Percentiles rank a stretch among this genome's conserved stretches.
phyloP scores from a whole-genome alignment of 768 basidiomycete genomes.

The Xerocomellus intermedius region DNA sequence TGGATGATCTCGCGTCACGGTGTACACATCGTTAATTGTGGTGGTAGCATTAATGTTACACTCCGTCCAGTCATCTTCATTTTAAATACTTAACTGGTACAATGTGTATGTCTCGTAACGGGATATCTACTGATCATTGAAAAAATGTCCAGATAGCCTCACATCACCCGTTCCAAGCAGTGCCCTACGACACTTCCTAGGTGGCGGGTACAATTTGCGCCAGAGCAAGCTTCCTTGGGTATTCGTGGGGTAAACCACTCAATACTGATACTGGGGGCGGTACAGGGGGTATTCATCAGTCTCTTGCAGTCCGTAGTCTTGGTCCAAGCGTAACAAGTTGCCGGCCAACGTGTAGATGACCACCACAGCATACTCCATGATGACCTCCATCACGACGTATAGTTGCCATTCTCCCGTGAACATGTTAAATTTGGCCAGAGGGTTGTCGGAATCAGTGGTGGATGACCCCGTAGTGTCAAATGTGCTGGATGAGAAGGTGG shows the following conservation, averaged over 20 bases:
- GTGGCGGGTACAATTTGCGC: neutral
- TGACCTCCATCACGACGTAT: constrained; percentile 55
- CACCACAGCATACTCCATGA: constrained; percentile 58
- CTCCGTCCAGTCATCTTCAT: neutral
- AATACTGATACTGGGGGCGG: constrained; percentile 32
- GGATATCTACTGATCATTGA: neutral
- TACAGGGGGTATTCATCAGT: constrained; percentile 34
- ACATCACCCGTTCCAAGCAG: neutral
- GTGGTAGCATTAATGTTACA: neutral
- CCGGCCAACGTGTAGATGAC: constrained; percentile 41
- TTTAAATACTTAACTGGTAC: constrained; percentile 2
- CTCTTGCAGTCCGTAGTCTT: constrained; percentile 30
- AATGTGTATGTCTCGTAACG: too few relatives aligned
- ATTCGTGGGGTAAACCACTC: neutral
- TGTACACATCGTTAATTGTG: neutral
- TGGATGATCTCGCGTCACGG: too few relatives aligned
- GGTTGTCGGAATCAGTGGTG: constrained; percentile 20
- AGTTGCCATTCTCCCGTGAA: constrained; percentile 56
- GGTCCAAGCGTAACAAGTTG: constrained; percentile 26
- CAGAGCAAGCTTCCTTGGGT: neutral
- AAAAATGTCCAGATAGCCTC: neutral
- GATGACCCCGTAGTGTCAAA: constrained; percentile 31
- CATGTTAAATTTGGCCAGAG: constrained; percentile 55
- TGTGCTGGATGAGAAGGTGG: constrained; percentile 51
- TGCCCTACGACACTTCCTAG: neutral